These are phyloP conservation scores for Suillus subaureus DNA, from an alignment of 768 basidiomycete genomes.

Conservation along the genomic window DNA sequence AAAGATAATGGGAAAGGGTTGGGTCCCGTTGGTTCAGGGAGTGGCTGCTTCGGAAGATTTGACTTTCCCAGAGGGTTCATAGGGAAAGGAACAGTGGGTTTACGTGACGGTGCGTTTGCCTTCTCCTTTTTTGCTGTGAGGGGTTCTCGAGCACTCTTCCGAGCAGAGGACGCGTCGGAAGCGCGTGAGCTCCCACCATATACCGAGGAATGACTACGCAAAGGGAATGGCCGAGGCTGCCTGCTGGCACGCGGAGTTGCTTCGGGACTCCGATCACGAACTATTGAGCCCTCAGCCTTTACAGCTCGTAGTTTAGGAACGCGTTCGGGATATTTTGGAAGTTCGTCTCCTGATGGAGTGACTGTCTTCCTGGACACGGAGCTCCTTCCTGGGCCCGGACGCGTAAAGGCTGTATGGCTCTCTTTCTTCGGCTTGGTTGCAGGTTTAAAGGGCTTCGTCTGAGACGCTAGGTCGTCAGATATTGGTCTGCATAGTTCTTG, in stretches of 20 bases:
- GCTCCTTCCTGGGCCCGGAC: background rate
- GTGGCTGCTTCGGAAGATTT: conserved; percentile 9
- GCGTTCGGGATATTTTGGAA: background rate
- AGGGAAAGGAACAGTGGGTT: conserved; percentile 20
- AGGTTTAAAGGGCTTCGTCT: background rate
- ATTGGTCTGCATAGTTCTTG: conserved; percentile 26
- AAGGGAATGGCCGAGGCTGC: conserved; percentile 7
- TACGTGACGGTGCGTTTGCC: conserved; percentile 11
- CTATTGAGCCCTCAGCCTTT: background rate
- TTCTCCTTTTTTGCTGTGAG: conserved; percentile 12
- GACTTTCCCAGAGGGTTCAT: conserved; percentile 27
- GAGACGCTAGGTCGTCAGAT: conserved; percentile 18
- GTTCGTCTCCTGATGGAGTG: background rate
- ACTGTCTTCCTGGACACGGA: background rate
- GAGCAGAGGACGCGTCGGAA: background rate
- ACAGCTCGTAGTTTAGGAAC: too few relatives aligned
- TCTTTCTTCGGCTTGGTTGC: background rate
- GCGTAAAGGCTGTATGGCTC: background rate
- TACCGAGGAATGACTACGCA: background rate
- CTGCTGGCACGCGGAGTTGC: conserved; percentile 16
- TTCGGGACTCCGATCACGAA: conserved; percentile 11
- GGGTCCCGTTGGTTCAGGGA: background rate
- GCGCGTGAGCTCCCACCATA: background rate
- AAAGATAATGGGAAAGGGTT: background rate
- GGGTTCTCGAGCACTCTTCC: background rate